Conservation (phyloP, 2,329 filamentous ascomycete genomes). For the Arachnomyces sp. region DNA sequence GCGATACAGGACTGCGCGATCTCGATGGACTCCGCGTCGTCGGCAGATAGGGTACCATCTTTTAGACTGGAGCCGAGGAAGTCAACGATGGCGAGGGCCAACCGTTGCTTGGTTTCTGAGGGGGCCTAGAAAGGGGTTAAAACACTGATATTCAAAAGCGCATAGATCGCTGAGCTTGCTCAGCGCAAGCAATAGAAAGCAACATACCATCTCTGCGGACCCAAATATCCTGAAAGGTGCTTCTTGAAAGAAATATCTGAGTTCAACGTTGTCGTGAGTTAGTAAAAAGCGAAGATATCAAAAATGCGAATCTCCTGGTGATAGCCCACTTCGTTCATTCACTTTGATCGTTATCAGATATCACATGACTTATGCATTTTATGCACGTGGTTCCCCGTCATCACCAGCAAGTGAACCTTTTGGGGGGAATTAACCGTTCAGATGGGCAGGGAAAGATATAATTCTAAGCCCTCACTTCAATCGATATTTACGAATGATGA, state of each 20-base stretch:
- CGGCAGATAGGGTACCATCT: slow-evolving; percentile 78
- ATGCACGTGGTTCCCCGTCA: too few species aligned
- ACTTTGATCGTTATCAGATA: too few species aligned
- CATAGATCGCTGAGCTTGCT: background rate
- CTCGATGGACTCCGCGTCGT: slow-evolving; percentile 90
- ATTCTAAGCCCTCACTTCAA: slow-evolving; percentile 15
- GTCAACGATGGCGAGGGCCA: slow-evolving; percentile 94
- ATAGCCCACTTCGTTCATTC: too few species aligned
- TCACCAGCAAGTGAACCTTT: too few species aligned
- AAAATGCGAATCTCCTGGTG: too few species aligned
- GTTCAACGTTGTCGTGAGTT: too few species aligned
- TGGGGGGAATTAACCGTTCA: slow-evolving; percentile 3
- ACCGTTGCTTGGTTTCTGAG: slow-evolving; percentile 63
- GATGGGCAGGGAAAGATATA: slow-evolving; percentile 17
- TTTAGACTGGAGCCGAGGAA: slow-evolving; percentile 77
- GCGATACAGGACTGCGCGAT: slow-evolving; percentile 90
- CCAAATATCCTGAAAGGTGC: too few species aligned
- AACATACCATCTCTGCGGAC: background rate
- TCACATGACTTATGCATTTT: too few species aligned
- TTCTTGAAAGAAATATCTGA: too few species aligned
- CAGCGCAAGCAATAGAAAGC: background rate
- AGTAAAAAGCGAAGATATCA: too few species aligned
- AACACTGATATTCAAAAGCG: background rate
- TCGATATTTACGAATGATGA: slow-evolving; percentile 17
- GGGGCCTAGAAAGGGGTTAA: slow-evolving; percentile 24